Percentiles rank a stretch among this genome's conserved stretches.
Conservation (phyloP, 2,329 filamentous ascomycete genomes). For the Knufia fluminis region DNA sequence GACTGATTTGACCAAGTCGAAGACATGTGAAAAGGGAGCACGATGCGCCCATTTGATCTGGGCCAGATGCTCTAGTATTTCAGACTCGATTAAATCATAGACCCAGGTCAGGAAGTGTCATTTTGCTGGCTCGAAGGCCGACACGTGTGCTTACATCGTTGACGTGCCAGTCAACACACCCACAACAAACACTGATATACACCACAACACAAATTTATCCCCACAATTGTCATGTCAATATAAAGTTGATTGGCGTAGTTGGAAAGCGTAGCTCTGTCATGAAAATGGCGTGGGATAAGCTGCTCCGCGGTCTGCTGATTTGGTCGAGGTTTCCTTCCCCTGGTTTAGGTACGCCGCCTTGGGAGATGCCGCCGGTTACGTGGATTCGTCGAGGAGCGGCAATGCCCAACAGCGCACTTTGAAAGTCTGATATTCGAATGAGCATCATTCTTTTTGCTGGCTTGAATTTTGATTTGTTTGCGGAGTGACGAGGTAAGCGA, state of each 20-base stretch:
- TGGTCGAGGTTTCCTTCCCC: not conserved
- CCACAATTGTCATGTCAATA: too few species aligned
- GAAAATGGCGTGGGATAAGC: not conserved
- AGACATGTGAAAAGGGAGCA: constrained; percentile 29
- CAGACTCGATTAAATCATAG: constrained; percentile 48
- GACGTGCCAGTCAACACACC: constrained; percentile 33
- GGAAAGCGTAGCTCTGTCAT: too few species aligned
- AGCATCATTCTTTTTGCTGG: too few species aligned
- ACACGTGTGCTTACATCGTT: constrained; percentile 33
- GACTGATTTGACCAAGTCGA: constrained; percentile 41
- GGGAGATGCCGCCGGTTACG: not conserved
- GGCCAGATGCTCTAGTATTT: constrained; percentile 44
- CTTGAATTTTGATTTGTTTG: too few species aligned
- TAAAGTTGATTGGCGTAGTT: too few species aligned
- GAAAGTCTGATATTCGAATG: not conserved
- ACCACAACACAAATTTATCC: too few species aligned
- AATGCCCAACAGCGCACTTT: not conserved
- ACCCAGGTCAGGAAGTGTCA: constrained; percentile 42
- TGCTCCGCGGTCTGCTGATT: not conserved
- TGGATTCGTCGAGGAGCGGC: not conserved
- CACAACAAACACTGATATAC: constrained; percentile 32
- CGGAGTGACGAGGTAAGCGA: too few species aligned
- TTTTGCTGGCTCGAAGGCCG: constrained; percentile 40
- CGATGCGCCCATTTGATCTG: constrained; percentile 34
- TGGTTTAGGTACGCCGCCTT: not conserved